Conservation (phyloP, 2,329 filamentous ascomycete genomes). For the Drechslerella dactyloides region DNA sequence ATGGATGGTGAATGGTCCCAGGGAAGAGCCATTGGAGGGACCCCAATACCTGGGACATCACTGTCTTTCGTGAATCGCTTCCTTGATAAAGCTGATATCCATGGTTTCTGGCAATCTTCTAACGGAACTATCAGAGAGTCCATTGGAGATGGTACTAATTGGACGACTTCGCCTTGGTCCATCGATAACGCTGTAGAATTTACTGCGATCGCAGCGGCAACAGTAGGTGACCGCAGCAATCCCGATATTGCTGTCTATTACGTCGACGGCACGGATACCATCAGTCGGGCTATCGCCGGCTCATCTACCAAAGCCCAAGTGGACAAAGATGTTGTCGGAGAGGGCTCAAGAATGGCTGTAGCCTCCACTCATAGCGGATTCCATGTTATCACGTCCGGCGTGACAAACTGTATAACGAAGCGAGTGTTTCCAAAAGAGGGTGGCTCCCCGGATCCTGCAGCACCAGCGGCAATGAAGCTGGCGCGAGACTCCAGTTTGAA, state of each 20-base stretch:
- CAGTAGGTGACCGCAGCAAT: background rate
- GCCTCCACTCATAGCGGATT: constrained; percentile 8
- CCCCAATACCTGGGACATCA: constrained; percentile 12
- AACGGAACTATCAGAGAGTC: background rate
- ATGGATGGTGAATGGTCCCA: background rate
- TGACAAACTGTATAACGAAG: constrained; percentile 1
- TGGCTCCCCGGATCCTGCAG: background rate
- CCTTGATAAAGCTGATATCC: constrained; percentile 4
- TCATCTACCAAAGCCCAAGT: background rate
- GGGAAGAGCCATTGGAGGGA: background rate
- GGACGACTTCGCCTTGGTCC: background rate
- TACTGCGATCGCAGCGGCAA: constrained; percentile 1
- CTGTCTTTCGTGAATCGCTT: constrained; percentile 20
- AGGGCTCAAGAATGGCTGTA: constrained; percentile 15
- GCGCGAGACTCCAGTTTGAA: background rate
- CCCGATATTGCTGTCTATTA: constrained; percentile 5
- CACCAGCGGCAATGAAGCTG: background rate
- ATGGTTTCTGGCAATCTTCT: constrained; percentile 13
- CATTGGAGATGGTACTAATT: background rate
- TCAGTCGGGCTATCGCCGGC: background rate
- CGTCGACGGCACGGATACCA: background rate
- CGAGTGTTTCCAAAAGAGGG: constrained; percentile 15
- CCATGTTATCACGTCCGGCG: constrained; percentile 13
- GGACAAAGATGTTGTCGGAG: background rate
- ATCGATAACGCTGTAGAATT: background rate